A percentile compares a stretch with the other conserved stretches of the same genome.
Conservation (phyloP, 495 filamentous ascomycete species). For the Beverwykella pulmonaria region DNA sequence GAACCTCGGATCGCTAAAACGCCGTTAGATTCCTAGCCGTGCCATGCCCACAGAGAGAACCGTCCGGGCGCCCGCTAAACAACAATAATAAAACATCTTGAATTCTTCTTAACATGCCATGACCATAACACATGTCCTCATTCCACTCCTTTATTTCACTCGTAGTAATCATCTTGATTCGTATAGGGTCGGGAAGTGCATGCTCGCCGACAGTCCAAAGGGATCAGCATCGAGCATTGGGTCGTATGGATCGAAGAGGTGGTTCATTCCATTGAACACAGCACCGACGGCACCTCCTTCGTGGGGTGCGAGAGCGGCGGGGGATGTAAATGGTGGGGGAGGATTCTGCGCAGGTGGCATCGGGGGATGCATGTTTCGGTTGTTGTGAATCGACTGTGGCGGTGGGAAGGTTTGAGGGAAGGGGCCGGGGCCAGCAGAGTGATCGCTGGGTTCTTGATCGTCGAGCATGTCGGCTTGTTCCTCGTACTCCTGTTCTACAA, state of each 20-base stretch:
- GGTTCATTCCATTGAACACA: conserved; percentile 59
- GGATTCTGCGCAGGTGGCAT: conserved; percentile 39
- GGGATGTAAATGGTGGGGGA: conserved; percentile 35
- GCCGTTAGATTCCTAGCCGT: not conserved
- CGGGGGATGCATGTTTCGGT: conserved; percentile 48
- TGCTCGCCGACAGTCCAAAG: conserved; percentile 86
- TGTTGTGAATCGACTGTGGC: conserved; percentile 46
- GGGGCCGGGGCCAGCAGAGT: conserved; percentile 61
- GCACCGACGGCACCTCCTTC: conserved; percentile 45
- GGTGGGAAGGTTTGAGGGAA: conserved; percentile 63
- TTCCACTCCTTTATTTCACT: not conserved
- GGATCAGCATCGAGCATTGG: conserved; percentile 86
- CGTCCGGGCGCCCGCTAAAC: conserved; percentile 26
- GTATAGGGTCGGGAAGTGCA: conserved; percentile 90
- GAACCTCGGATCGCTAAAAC: not conserved
- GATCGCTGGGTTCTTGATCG: conserved; percentile 62
- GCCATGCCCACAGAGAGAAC: not conserved
- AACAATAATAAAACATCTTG: conserved; percentile 6
- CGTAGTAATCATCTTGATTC: conserved; percentile 48
- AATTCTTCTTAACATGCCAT: not conserved
- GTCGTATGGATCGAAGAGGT: conserved; percentile 75
- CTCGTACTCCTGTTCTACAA: conserved; percentile 98
- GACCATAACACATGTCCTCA: not conserved
- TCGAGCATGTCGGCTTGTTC: conserved; percentile 93
- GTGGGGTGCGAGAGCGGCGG: conserved; percentile 42